Percentiles rank a stretch among this genome's conserved stretches.
Conservation (phyloP, 768 basidiomycete species). For the Pulveroboletus frians region DNA sequence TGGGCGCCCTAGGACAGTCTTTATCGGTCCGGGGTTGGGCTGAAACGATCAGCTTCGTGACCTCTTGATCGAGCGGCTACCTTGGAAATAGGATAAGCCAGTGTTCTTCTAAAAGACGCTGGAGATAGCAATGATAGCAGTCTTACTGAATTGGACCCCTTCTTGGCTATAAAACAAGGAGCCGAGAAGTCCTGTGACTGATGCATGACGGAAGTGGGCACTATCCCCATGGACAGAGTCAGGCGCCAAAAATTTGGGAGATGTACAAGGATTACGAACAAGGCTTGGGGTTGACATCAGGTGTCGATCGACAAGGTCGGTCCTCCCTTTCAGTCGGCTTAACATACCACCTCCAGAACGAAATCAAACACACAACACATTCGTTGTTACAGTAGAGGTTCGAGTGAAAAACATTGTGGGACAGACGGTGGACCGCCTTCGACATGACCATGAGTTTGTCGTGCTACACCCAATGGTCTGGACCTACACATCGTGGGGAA, state of each 20-base stretch:
- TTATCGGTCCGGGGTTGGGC: slow-evolving; percentile 16
- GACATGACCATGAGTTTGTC: neutral
- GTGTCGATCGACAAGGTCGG: too few relatives aligned
- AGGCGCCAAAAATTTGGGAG: neutral
- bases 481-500: too few relatives aligned
- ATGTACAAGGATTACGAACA: neutral
- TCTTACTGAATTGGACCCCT: neutral
- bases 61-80: slow-evolving; percentile 5
- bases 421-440: too few relatives aligned
- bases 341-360: neutral
- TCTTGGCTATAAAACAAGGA: neutral
- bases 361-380: too few relatives aligned
- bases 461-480: too few relatives aligned
- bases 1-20: neutral
- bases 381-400: neutral
- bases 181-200: slow-evolving; percentile 1
- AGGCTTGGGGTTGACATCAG: neutral
- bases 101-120: slow-evolving; percentile 7
- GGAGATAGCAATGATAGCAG: slow-evolving; percentile 11
- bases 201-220: neutral
- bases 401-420: neutral
- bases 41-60: neutral
- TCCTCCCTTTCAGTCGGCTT: neutral
- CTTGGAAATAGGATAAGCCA: slow-evolving; percentile 1
- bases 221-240: neutral